Evolutionary conservation across 129 eudicot genomes (phyloP), one percentile per base, ranked within the genome.

Genomic region (Oenanthe sinensis): DNA sequence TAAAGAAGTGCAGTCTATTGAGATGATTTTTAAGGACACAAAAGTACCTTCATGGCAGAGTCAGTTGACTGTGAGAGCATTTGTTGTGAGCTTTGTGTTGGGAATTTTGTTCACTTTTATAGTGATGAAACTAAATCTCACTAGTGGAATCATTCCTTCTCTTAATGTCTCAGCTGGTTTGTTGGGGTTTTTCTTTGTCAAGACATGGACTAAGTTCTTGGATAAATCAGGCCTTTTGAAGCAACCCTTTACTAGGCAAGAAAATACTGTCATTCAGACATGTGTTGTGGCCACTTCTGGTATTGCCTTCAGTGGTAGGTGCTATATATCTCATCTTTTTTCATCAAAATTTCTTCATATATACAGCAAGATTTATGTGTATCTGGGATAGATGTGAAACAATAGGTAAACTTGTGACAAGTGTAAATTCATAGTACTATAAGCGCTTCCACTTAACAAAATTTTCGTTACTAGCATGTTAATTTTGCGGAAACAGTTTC

Each of bases 61-160:
- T 12, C 77, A 74, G 58, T 74, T 74, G 77, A 74, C 77, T 26
- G 28, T 74, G 30, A 46, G 77, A 15, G 77, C 77, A 14, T 74
- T 74, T 14, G 49, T 74, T 46, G 77, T 74, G n/a, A 74, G 77
- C 77, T 46, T 74, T 24, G 47, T 74, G 33, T 28, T 74, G 77
- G 77, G 77, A n/a, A 46, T 74, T 74, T 74, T 74, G 77, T 74
- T 74, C 77, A 74, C 55, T 42, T 74, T 74, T n/a, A 74, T 74
- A n/a, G 77, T 74, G 77, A 74, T 74, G 77, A 74, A 74, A 4
- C 15, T 74, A 5, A 74, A 74, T 46, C 77, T 74, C 13, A 74
- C 77, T 3, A 74, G 77, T 46, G 77, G 77, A 4, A 74, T 74
- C 36, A 74, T 74, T 46, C 77, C 77, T 74, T 74, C 77, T 22